Evolutionary conservation across 2,329 filamentous ascomycete species (phyloP).

Genomic region (Cytospora mali): DNA sequence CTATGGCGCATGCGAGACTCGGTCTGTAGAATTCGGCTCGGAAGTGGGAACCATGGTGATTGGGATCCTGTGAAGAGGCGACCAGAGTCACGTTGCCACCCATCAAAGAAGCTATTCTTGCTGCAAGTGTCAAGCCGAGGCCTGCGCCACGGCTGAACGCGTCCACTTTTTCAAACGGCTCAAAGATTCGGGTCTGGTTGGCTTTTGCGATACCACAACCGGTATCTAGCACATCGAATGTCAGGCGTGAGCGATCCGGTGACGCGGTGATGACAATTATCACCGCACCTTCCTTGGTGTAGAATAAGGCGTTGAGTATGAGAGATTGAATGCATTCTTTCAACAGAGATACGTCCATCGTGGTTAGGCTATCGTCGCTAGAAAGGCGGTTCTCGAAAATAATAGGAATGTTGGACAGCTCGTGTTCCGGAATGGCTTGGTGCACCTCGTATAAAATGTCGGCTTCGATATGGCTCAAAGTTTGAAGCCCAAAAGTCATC

Average conservation of each 20-base stretch:
- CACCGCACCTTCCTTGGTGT: constrained; percentile 42
- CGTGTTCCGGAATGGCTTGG: constrained; percentile 36
- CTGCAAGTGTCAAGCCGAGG: constrained; percentile 46
- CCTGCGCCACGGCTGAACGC: constrained; percentile 43
- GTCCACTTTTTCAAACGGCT: constrained; percentile 46
- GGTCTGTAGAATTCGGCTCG: constrained; percentile 29
- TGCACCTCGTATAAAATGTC: constrained; percentile 37
- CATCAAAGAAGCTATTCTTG: constrained; percentile 44
- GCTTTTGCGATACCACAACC: constrained; percentile 42
- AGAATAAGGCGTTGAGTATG: constrained; percentile 46
- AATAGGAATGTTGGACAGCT: constrained; percentile 35
- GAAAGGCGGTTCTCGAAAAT: constrained; percentile 38
- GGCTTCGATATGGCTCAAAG: constrained; percentile 33
- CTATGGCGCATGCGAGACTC: background rate
- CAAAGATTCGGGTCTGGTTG: constrained; percentile 44
- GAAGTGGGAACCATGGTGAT: constrained; percentile 45
- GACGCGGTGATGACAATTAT: constrained; percentile 38
- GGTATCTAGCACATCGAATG: constrained; percentile 47
- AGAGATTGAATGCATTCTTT: constrained; percentile 47
- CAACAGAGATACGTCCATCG: constrained; percentile 42
- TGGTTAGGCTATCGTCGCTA: constrained; percentile 36
- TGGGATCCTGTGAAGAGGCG: constrained; percentile 34
- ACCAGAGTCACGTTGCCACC: constrained; percentile 43
- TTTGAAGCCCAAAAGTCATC: constrained; percentile 17
- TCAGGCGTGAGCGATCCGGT: constrained; percentile 36